Percentiles rank a stretch among this genome's conserved stretches.
Evolutionary conservation across 352 stramenopile species (phyloP).

Genomic region (Globisporangium apiculatum): DNA sequence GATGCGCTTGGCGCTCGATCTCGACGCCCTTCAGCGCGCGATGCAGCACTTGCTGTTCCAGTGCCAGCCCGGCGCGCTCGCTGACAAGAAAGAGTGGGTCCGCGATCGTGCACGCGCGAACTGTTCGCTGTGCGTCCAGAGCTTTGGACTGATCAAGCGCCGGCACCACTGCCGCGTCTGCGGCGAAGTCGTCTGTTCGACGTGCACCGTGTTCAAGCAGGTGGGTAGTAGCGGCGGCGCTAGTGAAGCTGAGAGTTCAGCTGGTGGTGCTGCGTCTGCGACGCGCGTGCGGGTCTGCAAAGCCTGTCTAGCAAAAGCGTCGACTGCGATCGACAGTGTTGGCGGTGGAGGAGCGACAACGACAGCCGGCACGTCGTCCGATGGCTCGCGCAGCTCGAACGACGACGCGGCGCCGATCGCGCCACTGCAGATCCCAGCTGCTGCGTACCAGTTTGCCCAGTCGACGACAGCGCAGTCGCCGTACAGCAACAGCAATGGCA

Average conservation of each 20-base stretch:
- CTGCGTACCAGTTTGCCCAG: background rate
- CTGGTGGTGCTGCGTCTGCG: background rate
- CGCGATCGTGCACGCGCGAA: conserved; percentile 66
- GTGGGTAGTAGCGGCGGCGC: conserved; percentile 44
- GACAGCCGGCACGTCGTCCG: conserved; percentile 20
- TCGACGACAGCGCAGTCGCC: background rate
- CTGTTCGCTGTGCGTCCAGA: conserved; percentile 74
- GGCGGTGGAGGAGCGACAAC: no score
- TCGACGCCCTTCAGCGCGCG: conserved; percentile 42
- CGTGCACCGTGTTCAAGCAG: conserved; percentile 74
- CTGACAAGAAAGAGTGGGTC: conserved; percentile 75
- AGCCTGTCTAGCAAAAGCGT: conserved; percentile 62
- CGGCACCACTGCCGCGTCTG: conserved; percentile 85
- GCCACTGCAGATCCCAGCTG: background rate
- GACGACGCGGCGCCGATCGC: conserved; percentile 11
- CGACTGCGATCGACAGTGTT: conserved; percentile 11
- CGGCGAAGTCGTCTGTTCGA: conserved; percentile 79
- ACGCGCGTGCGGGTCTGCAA: conserved; percentile 76
- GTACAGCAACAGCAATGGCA: background rate
- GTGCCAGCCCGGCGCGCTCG: conserved; percentile 47
- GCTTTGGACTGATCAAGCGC: conserved; percentile 74
- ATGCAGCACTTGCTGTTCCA: conserved; percentile 75
- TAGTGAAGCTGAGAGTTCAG: no score
- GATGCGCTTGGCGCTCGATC: conserved; percentile 50
- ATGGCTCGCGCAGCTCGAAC: conserved; percentile 28